Base-by-base conservation (phyloP, 768 basidiomycete species). In the Candolleomyces aberdarensis region DNA sequence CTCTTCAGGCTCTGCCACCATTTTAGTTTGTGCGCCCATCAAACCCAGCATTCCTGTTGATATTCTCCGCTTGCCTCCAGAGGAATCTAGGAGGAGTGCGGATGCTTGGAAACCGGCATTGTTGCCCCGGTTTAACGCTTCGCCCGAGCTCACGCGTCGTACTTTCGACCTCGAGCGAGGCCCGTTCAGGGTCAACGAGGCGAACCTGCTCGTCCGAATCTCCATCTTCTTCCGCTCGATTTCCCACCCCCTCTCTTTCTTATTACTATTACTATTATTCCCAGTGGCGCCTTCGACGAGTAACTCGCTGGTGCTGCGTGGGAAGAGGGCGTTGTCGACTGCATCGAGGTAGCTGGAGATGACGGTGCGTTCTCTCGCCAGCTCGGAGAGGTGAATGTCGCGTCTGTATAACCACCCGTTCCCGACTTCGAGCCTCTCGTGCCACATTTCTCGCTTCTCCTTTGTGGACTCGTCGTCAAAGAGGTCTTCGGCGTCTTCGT, bases 331-430 rank as follows among this genome's bases (percentile, higher is more conserved):
- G 60, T 87, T 84, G 65, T 94, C 92, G 3, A 93, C 92, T n/a
- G 86, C 78, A 63, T 91, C 85, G 61, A 93, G 69, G 70, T 94
- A 95, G 52, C 75, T 70, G 41, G 72, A 70, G 3, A 94, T 82
- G 5, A 83, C 80, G 1, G 71, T 72, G 64, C 82, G 75, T 70
- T 93, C 91, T 69, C 78, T 83, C 64, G 43, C 69, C 59, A 94
- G 71, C 32, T 86, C 79, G 19, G 70, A 73, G 36, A 88, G 72
- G 15, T 66, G 72, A 58, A 92, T 67, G 65, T 91, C 87, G 67
- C 87, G 88, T 59, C 74, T 80, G 69, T 94, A 94, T 57, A 94
- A 68, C 91, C 92, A 94, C 5, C 92, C 92, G 31, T 87, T 87
- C 26, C 89, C 89, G 13, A 94, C 77, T 0, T 92, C 86, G 11